Evolutionary conservation across 768 basidiomycete genomes (phyloP).

Genomic region (Calocybe indica): DNA sequence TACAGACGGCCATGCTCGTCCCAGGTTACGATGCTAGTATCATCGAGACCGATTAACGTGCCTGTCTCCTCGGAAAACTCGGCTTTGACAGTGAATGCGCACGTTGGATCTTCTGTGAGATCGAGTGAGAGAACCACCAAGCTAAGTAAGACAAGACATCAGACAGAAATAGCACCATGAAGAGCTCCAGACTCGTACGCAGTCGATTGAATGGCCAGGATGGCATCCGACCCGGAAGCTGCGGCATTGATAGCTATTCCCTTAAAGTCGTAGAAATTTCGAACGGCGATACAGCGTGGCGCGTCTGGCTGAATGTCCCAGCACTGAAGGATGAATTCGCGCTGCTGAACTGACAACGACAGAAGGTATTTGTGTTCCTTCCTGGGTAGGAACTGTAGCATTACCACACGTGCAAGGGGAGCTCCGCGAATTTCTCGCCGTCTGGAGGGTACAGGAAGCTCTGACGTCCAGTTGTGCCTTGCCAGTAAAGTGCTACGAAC

Average conservation of each 20-base stretch:
- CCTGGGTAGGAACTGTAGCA: constrained; percentile 42
- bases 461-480: constrained; percentile 44
- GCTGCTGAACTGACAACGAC: constrained; percentile 24
- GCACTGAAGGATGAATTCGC: constrained; percentile 39
- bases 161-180: not conserved
- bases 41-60: constrained; percentile 28
- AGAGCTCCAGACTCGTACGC: constrained; percentile 20
- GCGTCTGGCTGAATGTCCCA: constrained; percentile 41
- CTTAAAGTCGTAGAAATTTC: constrained; percentile 28
- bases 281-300: constrained; percentile 37
- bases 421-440: constrained; percentile 12
- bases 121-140: constrained; percentile 38
- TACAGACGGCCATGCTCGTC: constrained; percentile 22
- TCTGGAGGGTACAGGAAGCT: constrained; percentile 23
- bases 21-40: constrained; percentile 31
- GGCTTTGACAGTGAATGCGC: constrained; percentile 27
- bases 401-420: constrained; percentile 26
- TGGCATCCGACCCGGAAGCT: constrained; percentile 17
- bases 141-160: constrained; percentile 15
- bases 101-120: constrained; percentile 26
- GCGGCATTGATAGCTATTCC: constrained; percentile 43
- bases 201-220: constrained; percentile 37
- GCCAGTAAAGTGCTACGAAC: constrained; percentile 33
- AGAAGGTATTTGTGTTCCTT: constrained; percentile 39
- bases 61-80: constrained; percentile 24